These are phyloP conservation scores for Harringtonia aguacate DNA, from an alignment of 2,329 filamentous ascomycete species.

Conservation along the genomic window DNA sequence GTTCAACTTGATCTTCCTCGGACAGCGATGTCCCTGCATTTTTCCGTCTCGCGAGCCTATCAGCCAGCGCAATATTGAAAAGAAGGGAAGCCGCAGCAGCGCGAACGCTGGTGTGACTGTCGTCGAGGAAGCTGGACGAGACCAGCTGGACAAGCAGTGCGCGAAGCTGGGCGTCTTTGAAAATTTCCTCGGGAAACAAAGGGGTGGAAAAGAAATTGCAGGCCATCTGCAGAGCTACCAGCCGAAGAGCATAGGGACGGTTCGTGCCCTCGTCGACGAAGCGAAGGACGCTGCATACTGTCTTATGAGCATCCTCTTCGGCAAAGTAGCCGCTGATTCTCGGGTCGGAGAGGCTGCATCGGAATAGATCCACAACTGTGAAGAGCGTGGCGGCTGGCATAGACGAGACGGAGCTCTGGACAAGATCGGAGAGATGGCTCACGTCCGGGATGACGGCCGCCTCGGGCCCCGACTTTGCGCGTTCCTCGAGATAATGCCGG, in stretches of 20 bases:
- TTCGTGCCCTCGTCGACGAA: constrained; percentile 34
- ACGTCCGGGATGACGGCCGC: constrained; percentile 65
- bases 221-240: constrained; percentile 72
- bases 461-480: constrained; percentile 44
- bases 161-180: constrained; percentile 40
- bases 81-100: constrained; percentile 74
- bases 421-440: constrained; percentile 47
- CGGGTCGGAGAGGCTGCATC: constrained; percentile 65
- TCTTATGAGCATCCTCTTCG: constrained; percentile 57
- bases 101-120: constrained; percentile 60
- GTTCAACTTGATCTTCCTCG: constrained; percentile 65
- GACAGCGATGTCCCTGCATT: constrained; percentile 29
- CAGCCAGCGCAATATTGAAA: constrained; percentile 68
- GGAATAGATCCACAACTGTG: constrained; percentile 73
- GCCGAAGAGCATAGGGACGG: constrained; percentile 70
- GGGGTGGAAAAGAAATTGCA: constrained; percentile 77
- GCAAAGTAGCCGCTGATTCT: constrained; percentile 75
- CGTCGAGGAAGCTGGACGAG: constrained; percentile 69
- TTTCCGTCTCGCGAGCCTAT: constrained; percentile 32
- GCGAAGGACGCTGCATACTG: constrained; percentile 50
- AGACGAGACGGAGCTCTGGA: constrained; percentile 42
- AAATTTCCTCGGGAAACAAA: constrained; percentile 56
- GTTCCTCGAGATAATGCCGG: constrained; percentile 59
- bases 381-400: constrained; percentile 61
- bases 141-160: constrained; percentile 56